phyloP scores from a whole-genome alignment of 352 stramenopile species.

The Plasmopara viticola region DNA sequence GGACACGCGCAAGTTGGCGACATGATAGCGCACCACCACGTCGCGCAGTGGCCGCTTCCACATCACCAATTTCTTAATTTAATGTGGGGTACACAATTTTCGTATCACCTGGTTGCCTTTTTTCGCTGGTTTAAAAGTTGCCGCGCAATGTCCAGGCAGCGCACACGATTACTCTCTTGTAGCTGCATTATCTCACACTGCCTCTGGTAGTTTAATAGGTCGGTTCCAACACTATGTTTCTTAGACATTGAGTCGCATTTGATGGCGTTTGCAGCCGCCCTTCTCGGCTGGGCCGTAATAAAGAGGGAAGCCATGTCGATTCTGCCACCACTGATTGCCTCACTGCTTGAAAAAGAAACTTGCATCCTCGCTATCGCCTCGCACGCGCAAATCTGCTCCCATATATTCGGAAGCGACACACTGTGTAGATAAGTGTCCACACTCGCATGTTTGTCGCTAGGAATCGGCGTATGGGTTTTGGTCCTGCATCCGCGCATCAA shows the following conservation, averaged over 20 bases:
- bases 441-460: constrained; percentile 6
- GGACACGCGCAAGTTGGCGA: constrained; percentile 79
- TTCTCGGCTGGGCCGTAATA: constrained; percentile 11
- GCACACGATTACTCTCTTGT: constrained; percentile 60
- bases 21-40: constrained; percentile 61
- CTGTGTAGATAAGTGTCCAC: constrained; percentile 17
- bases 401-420: constrained; percentile 29
- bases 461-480: constrained; percentile 29
- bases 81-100: background rate
- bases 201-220: constrained; percentile 18
- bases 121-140: constrained; percentile 44
- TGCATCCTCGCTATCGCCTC: constrained; percentile 20
- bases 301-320: constrained; percentile 22
- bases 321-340: constrained; percentile 10
- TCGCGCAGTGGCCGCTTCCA: constrained; percentile 57
- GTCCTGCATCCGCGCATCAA: constrained; percentile 37
- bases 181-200: constrained; percentile 53
- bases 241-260: constrained; percentile 13
- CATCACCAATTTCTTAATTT: constrained; percentile 11
- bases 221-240: constrained; percentile 5
- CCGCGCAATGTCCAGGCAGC: constrained; percentile 39
- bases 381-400: constrained; percentile 27
- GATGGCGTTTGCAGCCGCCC: constrained; percentile 1
- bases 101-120: constrained; percentile 22
- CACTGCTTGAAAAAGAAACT: constrained; percentile 3